Evolutionary conservation across 2,329 filamentous ascomycete genomes (phyloP), one percentile per base, ranked within the genome.

Genomic region (Diaporthe australafricana): DNA sequence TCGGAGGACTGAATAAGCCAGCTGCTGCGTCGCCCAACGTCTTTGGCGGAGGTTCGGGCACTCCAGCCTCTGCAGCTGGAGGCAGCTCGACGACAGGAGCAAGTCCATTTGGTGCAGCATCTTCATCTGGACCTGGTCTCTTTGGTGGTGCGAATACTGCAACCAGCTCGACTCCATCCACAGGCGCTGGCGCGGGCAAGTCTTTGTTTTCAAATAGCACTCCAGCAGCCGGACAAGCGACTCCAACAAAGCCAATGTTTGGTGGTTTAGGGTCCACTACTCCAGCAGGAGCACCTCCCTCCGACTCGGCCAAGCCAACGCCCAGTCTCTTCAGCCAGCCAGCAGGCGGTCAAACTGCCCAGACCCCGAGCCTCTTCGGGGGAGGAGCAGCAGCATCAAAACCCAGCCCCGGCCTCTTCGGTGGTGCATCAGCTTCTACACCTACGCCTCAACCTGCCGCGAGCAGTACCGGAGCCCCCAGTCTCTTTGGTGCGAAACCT

Each of bases 261-360:
- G 75, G 77, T 32, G 75, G 79, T n/a, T 76, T 88, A 42, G 81
- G 83, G 68, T 89, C 87, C 22, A 89, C 87, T 2, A 89, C 88
- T 45, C 87, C 88, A 20, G 87, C 87, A 27, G 88, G 88, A 45
- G 84, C 85, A n/a, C 88, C 88, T 70, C 87, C 87, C 0, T 77
- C 81, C 6, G 83, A 81, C 35, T 75, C 78, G 16, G 75, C 75
- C 74, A 76, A 62, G 67, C 62, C 52, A 32, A 56, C 70, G 27
- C 48, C 63, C 16, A 57, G 48, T 45, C 62, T 77, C 35, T 76
- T 75, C 52, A 60, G 69, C 47, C 65, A 60, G 55, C 70, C 53
- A 57, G 48, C 67, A n/a, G 25, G 66, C 16, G 70, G 55, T 12
- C 69, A 73, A 52, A 63, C 65, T 12, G 47, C 71, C 40, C 60